Evolutionary conservation across 2,329 filamentous ascomycete species (phyloP), one percentile per base, ranked within the genome.

Genomic region (Penicillium sp.): DNA sequence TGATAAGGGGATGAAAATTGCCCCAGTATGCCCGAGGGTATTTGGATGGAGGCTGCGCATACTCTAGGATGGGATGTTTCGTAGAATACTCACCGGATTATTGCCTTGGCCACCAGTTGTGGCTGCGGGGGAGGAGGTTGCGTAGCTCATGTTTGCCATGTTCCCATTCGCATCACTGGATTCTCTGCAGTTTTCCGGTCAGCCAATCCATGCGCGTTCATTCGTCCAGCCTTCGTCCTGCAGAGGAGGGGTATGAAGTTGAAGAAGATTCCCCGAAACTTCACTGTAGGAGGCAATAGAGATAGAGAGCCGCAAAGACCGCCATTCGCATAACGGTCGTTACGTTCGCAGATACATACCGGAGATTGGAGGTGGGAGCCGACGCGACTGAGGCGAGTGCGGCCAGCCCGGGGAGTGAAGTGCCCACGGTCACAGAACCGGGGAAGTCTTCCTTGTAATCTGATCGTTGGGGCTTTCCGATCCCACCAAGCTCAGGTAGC

Each of bases 51-150:
- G 3, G 21, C 5, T 4, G 39, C 13, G 39, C 2, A 28, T n/a
- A n/a, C 21, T 6, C 4, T 2, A 9, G 10, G n/a, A 43, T 26
- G 14, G 13, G 13, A n/a, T 23, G 18, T 5, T 24, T 3, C 29
- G 16, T 29, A 44, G 18, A 21, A 26, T 36, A 77, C 75, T 75
- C 64, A 78, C 74, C 51, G 75, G 74, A 59, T 69, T 73, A 58
- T 71, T 76, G 59, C 82, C 83, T 69, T 86, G 84, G 49, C 86
- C 86, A 61, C 83, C 85, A 58, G 84, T 83, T 36, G 86, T 87
- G 36, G 83, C 83, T 56, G 85, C 84, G 44, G 86, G 85, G 42
- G 86, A 86, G 61, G 84, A 83, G 60, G 83, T 86, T 65, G 83
- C 80, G 71, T 84, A 85, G 62, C 79, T 83, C 79, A 85, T 83